Evolutionary conservation across 148 eudicot species (phyloP).

Genomic region (Chenopodium album): DNA sequence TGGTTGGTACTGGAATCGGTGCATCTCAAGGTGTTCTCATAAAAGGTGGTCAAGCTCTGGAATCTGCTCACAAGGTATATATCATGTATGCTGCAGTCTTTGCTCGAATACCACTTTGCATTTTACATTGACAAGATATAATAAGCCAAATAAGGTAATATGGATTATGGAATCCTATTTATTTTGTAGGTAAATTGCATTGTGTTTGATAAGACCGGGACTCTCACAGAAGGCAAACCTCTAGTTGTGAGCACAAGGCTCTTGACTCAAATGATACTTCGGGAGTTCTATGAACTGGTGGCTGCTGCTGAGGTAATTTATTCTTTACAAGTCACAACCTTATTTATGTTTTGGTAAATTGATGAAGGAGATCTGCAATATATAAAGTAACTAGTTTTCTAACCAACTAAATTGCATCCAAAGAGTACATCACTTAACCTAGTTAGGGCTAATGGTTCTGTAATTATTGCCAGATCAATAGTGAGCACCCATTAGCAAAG

Average conservation of each 20-base stretch:
- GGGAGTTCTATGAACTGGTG: constrained; percentile 69
- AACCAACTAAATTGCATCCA: not conserved
- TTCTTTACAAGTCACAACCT: not conserved
- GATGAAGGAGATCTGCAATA: not conserved
- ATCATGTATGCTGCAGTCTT: not conserved
- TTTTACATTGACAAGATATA: not conserved
- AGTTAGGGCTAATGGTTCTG: not conserved
- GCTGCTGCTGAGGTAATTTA: constrained; percentile 87
- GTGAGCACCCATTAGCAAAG: constrained; percentile 94
- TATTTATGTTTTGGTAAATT: not conserved
- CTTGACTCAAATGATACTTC: constrained; percentile 62
- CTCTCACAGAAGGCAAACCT: constrained; percentile 90
- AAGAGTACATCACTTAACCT: not conserved
- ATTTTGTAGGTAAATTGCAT: constrained; percentile 77
- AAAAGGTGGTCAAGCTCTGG: constrained; percentile 96
- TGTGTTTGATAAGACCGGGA: constrained; percentile 97
- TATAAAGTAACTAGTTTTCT: not conserved
- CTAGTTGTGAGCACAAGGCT: constrained; percentile 69
- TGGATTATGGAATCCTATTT: fast-evolving
- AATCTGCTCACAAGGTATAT: constrained; percentile 80
- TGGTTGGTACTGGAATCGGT: constrained; percentile 99
- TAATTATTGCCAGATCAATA: constrained; percentile 49
- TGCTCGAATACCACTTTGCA: not conserved
- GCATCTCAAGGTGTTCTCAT: constrained; percentile 97
- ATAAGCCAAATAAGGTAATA: not conserved